phyloP scores from a whole-genome alignment of 129 eudicot species.

The Flaveria brownii region DNA sequence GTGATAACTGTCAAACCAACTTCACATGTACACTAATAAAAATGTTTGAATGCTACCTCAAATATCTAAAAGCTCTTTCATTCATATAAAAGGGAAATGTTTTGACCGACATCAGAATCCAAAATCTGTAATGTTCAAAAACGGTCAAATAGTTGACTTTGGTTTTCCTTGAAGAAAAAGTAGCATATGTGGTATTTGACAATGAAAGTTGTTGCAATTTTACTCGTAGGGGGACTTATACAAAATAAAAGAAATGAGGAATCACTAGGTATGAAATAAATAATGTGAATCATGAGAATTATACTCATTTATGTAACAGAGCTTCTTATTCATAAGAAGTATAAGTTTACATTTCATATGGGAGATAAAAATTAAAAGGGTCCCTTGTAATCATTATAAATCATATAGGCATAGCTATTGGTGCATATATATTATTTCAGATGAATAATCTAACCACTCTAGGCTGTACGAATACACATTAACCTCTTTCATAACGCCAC shows the following conservation, averaged over 20 bases:
- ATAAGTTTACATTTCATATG: not conserved
- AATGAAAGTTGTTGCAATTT: not conserved
- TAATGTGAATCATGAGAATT: not conserved
- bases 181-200: not conserved
- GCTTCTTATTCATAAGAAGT: not conserved
- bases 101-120: not conserved
- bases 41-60: not conserved
- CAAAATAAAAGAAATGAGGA: not conserved
- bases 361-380: not conserved
- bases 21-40: not conserved
- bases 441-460: constrained; percentile 19
- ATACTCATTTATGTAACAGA: not conserved
- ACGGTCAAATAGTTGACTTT: not conserved
- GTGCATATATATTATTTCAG: constrained; percentile 22
- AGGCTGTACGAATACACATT: constrained; percentile 8
- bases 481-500: constrained; percentile 12
- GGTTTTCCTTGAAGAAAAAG: not conserved
- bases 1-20: not conserved
- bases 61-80: not conserved
- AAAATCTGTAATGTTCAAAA: not conserved
- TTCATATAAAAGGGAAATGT: not conserved
- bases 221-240: not conserved
- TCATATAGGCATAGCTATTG: constrained; percentile 9
- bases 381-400: constrained; percentile 3
- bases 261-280: constrained; percentile 2